phyloP scores from a whole-genome alignment of 2,329 filamentous ascomycete species.

The Penicillium sp. region DNA sequence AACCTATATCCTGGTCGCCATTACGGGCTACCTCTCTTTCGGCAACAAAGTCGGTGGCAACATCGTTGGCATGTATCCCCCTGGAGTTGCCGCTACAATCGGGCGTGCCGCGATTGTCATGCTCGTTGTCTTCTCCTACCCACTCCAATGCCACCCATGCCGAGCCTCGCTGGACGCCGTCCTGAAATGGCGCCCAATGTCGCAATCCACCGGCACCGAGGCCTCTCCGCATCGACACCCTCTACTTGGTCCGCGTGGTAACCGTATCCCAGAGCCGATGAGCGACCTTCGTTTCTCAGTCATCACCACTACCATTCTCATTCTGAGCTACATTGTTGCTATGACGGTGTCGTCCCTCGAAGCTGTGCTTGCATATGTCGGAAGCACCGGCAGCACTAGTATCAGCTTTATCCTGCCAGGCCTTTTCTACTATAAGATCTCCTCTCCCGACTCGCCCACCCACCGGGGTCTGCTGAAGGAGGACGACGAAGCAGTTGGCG shows the following conservation, averaged over 20 bases:
- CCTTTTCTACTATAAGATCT: conserved; percentile 98
- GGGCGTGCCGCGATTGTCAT: conserved; percentile 94
- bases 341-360: conserved; percentile 91
- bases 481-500: conserved; percentile 73
- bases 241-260: conserved; percentile 46
- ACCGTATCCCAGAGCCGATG: conserved; percentile 67
- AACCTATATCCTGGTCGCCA: conserved; percentile 88
- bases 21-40: conserved; percentile 95
- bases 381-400: conserved; percentile 89
- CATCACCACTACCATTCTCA: conserved; percentile 84
- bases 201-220: conserved; percentile 46
- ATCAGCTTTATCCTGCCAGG: conserved; percentile 97
- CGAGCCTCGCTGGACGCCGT: conserved; percentile 94
- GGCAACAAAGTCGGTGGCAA: conserved; percentile 89
- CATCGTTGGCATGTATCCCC: conserved; percentile 87
- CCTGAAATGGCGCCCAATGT: conserved; percentile 80
- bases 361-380: conserved; percentile 91
- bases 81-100: conserved; percentile 83
- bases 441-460: conserved; percentile 81
- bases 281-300: conserved; percentile 86
- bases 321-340: conserved; percentile 83
- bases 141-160: conserved; percentile 93
- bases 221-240: conserved; percentile 52
- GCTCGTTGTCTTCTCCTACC: conserved; percentile 94
- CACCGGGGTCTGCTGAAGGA: conserved; percentile 89